These are phyloP conservation scores for Russula olivacea DNA, from an alignment of 768 basidiomycete species.

Conservation along the genomic window DNA sequence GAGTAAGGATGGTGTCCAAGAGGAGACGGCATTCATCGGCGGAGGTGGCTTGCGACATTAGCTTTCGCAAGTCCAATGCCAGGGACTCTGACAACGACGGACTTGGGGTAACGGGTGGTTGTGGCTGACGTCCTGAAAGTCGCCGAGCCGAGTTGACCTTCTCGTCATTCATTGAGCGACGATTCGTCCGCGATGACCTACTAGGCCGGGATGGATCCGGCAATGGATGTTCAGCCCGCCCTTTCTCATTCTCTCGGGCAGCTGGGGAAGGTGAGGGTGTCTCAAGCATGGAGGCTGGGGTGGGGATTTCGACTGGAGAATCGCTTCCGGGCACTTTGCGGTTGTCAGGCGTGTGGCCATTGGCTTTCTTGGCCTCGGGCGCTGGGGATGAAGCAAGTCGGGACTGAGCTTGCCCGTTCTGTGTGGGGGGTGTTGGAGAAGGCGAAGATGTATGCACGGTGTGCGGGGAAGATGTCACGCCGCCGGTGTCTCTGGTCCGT, in stretches of 20 bases:
- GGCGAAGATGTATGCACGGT: background rate
- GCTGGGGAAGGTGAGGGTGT: background rate
- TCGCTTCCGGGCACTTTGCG: background rate
- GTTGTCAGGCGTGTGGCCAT: background rate
- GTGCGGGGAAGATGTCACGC: constrained; percentile 3
- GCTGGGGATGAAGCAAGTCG: background rate
- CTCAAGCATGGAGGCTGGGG: background rate
- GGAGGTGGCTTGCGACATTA: constrained; percentile 61
- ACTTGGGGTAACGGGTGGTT: constrained; percentile 27
- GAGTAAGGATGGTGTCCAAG: constrained; percentile 70
- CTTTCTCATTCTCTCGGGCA: constrained; percentile 8
- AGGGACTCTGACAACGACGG: constrained; percentile 39
- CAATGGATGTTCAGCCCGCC: background rate
- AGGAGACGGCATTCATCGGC: constrained; percentile 83
- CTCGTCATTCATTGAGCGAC: constrained; percentile 9
- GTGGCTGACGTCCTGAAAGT: constrained; percentile 6
- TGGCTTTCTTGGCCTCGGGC: background rate
- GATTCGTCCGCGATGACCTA: background rate
- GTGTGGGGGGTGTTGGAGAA: background rate
- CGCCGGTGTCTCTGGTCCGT: background rate
- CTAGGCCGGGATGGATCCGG: constrained; percentile 2
- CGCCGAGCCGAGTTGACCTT: background rate
- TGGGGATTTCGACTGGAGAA: background rate
- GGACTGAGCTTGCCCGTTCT: background rate
- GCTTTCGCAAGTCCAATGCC: constrained; percentile 59